Evolutionary conservation across 805 yeast genomes (phyloP), one percentile per base, ranked within the genome.

Genomic region (Clavispora vitiphila): DNA sequence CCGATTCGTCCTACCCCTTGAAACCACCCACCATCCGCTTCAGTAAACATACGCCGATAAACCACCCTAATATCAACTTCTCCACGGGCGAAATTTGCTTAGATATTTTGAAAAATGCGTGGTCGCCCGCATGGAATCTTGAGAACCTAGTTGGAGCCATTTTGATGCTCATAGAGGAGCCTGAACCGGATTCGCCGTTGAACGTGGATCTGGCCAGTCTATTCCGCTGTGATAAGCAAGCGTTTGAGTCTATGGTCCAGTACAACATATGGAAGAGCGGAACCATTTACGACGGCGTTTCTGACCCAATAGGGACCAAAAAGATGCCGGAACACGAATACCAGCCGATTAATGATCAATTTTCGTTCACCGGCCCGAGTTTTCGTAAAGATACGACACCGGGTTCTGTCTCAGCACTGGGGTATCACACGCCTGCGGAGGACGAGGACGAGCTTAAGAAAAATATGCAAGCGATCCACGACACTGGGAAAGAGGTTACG

Each of bases 111-210:
- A 76, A 78, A 41, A 56, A 65, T 14, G 68, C 68, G 44, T 84
- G 90, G 90, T 74, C 86, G 0, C 90, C 91, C 0, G 86, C 86
- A 1, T 83, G 88, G 86, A 76, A 80, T 40, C 54, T 84, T 35
- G 60, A 72, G 36, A 67, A 78, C 42, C 65, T 78, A 5, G 63
- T 81, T 35, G 69, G 74, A 14, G 87, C 87, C 1, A 72, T 83
- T 2, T 54, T 80, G 24, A 62, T 77, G 56, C 65, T 84, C 12
- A 53, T 83, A 8, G 76, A 72, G 34, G 76, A 78, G 38, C 89
- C 89, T 0, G 88, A 80, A 54, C 83, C 86, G 0, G 78, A 79
- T 46, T 78, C 85, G 31, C 91, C 91, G 0, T 60, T 84, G 38
- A 81, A 84, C 53, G 68, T 84, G 12, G 90, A 84, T 55, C 67